Conservation (phyloP, 441 rosid species). For the Populus tomentosa region DNA sequence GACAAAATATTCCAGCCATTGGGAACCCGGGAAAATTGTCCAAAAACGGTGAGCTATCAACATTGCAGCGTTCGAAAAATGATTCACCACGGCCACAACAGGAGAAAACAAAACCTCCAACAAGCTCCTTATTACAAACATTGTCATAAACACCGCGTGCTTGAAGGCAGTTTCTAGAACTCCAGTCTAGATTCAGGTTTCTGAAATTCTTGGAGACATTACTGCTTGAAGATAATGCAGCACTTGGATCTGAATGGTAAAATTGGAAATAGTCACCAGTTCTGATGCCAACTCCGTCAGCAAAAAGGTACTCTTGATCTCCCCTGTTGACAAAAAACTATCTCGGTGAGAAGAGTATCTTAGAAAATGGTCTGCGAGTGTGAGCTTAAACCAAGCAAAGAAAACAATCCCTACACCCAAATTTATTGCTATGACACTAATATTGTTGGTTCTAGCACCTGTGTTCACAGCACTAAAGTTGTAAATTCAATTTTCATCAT, state of each 20-base stretch:
- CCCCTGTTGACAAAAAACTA: slow-evolving; percentile 39
- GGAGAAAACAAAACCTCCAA: slow-evolving; percentile 70
- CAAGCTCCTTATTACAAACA: slow-evolving; percentile 29
- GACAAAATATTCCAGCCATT: slow-evolving; percentile 61
- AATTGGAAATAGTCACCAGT: slow-evolving; percentile 65
- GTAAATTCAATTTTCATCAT: neutral
- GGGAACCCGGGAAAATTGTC: slow-evolving; percentile 67
- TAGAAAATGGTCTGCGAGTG: neutral
- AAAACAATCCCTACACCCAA: neutral
- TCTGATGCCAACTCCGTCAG: slow-evolving; percentile 50
- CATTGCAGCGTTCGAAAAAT: slow-evolving; percentile 41
- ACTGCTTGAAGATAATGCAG: slow-evolving; percentile 39
- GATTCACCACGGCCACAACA: slow-evolving; percentile 50
- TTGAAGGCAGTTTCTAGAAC: slow-evolving; percentile 15
- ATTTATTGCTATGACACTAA: neutral
- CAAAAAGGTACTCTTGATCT: slow-evolving; percentile 54
- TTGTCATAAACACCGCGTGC: slow-evolving; percentile 4
- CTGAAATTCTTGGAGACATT: slow-evolving; percentile 32
- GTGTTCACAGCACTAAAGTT: neutral
- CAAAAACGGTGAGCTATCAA: slow-evolving; percentile 54
- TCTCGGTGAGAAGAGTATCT: neutral
- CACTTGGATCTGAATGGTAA: slow-evolving; percentile 39
- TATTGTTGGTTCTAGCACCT: neutral
- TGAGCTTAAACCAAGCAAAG: neutral
- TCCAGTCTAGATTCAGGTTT: slow-evolving; percentile 34